Conservation (phyloP, 2,329 filamentous ascomycete species). For the Clonostachys solani region DNA sequence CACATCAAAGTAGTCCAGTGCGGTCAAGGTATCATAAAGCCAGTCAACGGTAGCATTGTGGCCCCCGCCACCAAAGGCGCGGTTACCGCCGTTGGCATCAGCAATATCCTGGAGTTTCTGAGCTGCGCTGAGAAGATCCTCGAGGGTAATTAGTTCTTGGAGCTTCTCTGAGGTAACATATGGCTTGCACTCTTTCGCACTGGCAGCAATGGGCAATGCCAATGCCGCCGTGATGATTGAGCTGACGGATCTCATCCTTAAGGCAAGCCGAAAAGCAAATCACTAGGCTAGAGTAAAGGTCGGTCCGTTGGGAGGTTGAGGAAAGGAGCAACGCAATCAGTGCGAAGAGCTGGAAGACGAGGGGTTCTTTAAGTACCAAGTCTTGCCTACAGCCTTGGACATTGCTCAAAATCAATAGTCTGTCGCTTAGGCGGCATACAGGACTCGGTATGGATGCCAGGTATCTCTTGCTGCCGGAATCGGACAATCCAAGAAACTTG, state of each 20-base stretch:
- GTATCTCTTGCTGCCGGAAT: too few relatives aligned
- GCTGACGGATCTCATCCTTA: constrained; percentile 13
- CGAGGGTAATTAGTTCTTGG: constrained; percentile 29
- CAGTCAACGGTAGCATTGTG: constrained; percentile 42
- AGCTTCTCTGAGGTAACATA: constrained; percentile 31
- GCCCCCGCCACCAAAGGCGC: constrained; percentile 36
- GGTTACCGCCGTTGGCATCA: constrained; percentile 32
- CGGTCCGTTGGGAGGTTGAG: too few relatives aligned
- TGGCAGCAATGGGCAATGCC: neutral
- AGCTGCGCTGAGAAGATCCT: constrained; percentile 34
- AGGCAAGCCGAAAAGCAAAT: too few relatives aligned
- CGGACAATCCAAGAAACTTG: too few relatives aligned
- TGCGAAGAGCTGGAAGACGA: too few relatives aligned
- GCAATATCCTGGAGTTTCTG: constrained; percentile 40
- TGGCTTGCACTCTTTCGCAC: constrained; percentile 15
- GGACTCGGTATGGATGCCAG: too few relatives aligned
- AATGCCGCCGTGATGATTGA: neutral
- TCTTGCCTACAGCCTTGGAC: too few relatives aligned
- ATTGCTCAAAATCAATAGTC: too few relatives aligned
- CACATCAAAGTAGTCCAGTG: constrained; percentile 34
- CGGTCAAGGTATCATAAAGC: constrained; percentile 30
- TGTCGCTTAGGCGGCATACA: too few relatives aligned
- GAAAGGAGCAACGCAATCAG: too few relatives aligned
- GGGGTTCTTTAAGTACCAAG: too few relatives aligned
- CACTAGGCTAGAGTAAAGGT: too few relatives aligned